A percentile compares a stretch with the other conserved stretches of the same genome.
Conservation (phyloP, 2,329 filamentous ascomycete genomes). For the Colletotrichum zoysiae region DNA sequence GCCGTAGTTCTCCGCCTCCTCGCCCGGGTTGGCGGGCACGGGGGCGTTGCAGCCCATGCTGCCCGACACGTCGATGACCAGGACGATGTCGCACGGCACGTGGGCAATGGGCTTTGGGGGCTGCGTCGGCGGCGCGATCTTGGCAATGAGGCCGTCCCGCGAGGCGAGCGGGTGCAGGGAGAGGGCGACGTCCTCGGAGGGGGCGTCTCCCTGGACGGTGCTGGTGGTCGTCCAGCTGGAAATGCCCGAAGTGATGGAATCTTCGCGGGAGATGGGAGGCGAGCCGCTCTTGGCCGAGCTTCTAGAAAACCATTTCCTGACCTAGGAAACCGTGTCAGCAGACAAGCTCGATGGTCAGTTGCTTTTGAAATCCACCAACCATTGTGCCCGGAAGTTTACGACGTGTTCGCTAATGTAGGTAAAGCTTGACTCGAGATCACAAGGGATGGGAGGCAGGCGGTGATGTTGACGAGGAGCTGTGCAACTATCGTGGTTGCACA, state of each 20-base stretch:
- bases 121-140: slow-evolving; percentile 58
- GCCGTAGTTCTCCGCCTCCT: slow-evolving; percentile 60
- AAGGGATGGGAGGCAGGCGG: background rate
- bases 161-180: slow-evolving; percentile 55
- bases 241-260: background rate
- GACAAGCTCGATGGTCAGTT: background rate
- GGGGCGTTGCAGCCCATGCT: slow-evolving; percentile 66
- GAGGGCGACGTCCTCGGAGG: slow-evolving; percentile 38
- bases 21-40: slow-evolving; percentile 55
- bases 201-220: slow-evolving; percentile 2
- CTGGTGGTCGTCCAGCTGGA: slow-evolving; percentile 21
- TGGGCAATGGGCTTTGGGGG: slow-evolving; percentile 52
- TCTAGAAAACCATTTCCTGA: slow-evolving; percentile 30
- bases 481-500: background rate
- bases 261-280: background rate
- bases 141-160: slow-evolving; percentile 59
- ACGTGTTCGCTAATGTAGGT: background rate
- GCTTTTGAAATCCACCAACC: background rate
- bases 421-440: background rate
- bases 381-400: background rate
- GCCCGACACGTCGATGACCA: slow-evolving; percentile 71
- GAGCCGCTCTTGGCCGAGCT: background rate
- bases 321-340: slow-evolving; percentile 1
- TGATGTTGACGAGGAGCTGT: background rate
- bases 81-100: slow-evolving; percentile 69